Evolutionary conservation across 2,329 filamentous ascomycete genomes (phyloP).

Genomic region (Nothophaeocryptopus gaeumannii): DNA sequence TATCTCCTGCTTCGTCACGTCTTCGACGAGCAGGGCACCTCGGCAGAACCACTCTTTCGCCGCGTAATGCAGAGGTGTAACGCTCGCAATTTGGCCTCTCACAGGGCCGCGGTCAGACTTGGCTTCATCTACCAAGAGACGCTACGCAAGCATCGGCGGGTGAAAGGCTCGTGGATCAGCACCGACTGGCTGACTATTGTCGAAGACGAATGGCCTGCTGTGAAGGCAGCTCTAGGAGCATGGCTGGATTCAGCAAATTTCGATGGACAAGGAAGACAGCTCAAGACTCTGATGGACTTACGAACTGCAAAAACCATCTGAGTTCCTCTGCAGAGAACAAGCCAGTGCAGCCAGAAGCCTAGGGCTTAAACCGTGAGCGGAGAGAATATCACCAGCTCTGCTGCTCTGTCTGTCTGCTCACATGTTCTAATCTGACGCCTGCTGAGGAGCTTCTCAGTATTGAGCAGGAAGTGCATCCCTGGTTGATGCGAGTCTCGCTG

Average conservation of each 20-base stretch:
- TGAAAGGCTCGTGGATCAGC: constrained; percentile 57
- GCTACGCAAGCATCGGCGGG: constrained; percentile 61
- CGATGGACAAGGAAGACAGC: constrained; percentile 53
- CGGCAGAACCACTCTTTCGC: constrained; percentile 16
- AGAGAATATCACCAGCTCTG: too few species aligned
- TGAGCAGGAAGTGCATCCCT: too few species aligned
- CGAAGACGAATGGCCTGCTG: constrained; percentile 56
- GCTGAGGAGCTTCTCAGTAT: too few species aligned
- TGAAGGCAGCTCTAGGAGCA: constrained; percentile 47
- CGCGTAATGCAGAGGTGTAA: constrained; percentile 66
- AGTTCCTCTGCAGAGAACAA: too few species aligned
- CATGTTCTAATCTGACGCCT: too few species aligned
- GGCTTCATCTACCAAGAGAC: constrained; percentile 60
- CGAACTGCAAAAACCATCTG: constrained; percentile 13
- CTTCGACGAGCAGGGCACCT: too few species aligned
- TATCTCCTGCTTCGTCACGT: too few species aligned
- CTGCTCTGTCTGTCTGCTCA: too few species aligned
- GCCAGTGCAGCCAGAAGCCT: too few species aligned
- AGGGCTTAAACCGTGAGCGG: too few species aligned
- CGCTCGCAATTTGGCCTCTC: constrained; percentile 53
- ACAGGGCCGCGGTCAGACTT: constrained; percentile 54
- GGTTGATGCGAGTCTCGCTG: too few species aligned
- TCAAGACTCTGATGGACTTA: constrained; percentile 42
- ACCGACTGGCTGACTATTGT: constrained; percentile 60
- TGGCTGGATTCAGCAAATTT: constrained; percentile 60